A percentile compares a stretch with the other conserved stretches of the same genome.
These are phyloP conservation scores for Knoxdaviesia capensis DNA, from an alignment of 2,329 filamentous ascomycete species.

Conservation along the genomic window DNA sequence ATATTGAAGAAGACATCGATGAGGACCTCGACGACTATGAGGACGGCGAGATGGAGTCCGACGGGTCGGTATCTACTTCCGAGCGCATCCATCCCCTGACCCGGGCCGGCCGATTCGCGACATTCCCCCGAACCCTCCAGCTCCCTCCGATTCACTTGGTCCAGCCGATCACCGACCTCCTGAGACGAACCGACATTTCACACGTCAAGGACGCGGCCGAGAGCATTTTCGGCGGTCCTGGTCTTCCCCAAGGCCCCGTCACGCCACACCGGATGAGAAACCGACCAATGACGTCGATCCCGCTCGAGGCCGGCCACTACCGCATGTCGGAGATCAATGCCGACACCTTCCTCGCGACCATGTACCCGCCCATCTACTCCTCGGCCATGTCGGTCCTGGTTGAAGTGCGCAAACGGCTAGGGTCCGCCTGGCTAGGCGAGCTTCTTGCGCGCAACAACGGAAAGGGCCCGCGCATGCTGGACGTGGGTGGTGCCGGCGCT, in stretches of 20 bases:
- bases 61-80: background rate
- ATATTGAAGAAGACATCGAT: slow-evolving; percentile 9
- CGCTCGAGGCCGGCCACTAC: slow-evolving; percentile 40
- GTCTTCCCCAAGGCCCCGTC: slow-evolving; percentile 56
- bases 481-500: slow-evolving; percentile 56
- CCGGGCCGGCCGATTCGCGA: slow-evolving; percentile 50
- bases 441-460: slow-evolving; percentile 37
- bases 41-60: slow-evolving; percentile 15
- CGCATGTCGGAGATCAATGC: slow-evolving; percentile 58
- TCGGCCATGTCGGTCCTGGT: slow-evolving; percentile 46
- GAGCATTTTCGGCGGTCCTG: slow-evolving; percentile 53
- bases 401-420: slow-evolving; percentile 55
- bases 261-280: slow-evolving; percentile 39
- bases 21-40: slow-evolving; percentile 15
- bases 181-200: slow-evolving; percentile 47
- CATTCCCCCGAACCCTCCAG: slow-evolving; percentile 52
- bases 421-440: slow-evolving; percentile 46
- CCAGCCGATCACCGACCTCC: slow-evolving; percentile 46
- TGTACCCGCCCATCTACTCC: slow-evolving; percentile 53
- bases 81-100: slow-evolving; percentile 56
- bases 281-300: slow-evolving; percentile 42
- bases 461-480: slow-evolving; percentile 42
- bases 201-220: slow-evolving; percentile 59
- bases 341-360: slow-evolving; percentile 48
- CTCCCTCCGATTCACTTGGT: slow-evolving; percentile 52